A percentile compares a stretch with the other conserved stretches of the same genome.
These are phyloP conservation scores for Arthrocladium fulminans DNA, from an alignment of 2,329 filamentous ascomycete genomes.

Conservation along the genomic window DNA sequence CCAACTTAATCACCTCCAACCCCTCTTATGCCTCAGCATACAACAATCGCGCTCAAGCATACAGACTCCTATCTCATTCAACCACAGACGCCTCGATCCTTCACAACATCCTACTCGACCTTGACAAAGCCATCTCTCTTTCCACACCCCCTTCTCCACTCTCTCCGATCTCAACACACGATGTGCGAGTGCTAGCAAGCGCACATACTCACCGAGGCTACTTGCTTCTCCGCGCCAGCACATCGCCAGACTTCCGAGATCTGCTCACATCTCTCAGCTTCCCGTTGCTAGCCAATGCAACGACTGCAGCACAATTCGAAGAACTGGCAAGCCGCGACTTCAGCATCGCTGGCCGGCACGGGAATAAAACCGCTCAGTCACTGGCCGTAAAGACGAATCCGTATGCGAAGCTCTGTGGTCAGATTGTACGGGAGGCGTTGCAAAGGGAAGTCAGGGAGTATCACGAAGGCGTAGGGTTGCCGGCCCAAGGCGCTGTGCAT, in stretches of 20 bases:
- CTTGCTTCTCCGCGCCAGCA: slow-evolving; percentile 32
- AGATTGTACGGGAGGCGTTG: slow-evolving; percentile 53
- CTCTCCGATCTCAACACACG: slow-evolving; percentile 37
- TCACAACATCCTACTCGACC: slow-evolving; percentile 27
- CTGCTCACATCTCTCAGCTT: slow-evolving; percentile 24
- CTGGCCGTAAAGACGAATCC: slow-evolving; percentile 54
- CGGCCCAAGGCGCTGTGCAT: background rate
- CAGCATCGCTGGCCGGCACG: slow-evolving; percentile 45
- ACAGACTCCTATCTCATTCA: slow-evolving; percentile 30
- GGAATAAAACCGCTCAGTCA: slow-evolving; percentile 48
- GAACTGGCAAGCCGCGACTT: slow-evolving; percentile 50
- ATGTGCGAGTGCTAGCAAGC: slow-evolving; percentile 44
- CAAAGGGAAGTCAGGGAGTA: slow-evolving; percentile 42
- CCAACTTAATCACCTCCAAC: slow-evolving; percentile 33
- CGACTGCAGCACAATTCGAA: slow-evolving; percentile 29
- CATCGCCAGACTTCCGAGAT: slow-evolving; percentile 17
- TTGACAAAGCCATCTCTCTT: slow-evolving; percentile 38
- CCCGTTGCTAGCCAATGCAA: background rate
- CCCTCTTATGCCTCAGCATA: slow-evolving; percentile 47
- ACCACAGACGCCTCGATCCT: slow-evolving; percentile 13
- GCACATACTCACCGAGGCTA: slow-evolving; percentile 48
- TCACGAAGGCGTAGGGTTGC: slow-evolving; percentile 1
- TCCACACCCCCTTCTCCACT: slow-evolving; percentile 33
- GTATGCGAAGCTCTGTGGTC: slow-evolving; percentile 54
- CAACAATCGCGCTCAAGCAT: slow-evolving; percentile 47